Evolutionary conservation across 2,329 filamentous ascomycete genomes (phyloP).

Genomic region (Ophiostoma novo-ulmi): DNA sequence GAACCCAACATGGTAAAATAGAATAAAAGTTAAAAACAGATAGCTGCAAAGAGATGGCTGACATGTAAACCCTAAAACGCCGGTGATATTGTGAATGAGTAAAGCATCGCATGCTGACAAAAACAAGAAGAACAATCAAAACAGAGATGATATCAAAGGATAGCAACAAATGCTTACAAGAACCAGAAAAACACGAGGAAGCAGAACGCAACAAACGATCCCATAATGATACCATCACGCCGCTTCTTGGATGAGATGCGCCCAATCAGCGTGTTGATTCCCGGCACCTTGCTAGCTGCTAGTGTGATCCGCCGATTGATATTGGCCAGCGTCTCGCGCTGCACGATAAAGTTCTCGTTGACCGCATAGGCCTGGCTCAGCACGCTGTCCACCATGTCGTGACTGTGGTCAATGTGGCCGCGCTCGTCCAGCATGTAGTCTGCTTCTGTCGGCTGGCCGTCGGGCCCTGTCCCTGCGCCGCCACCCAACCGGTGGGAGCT

Average conservation of each 20-base stretch:
- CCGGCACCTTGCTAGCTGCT: slow-evolving; percentile 85
- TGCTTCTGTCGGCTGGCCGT: slow-evolving; percentile 72
- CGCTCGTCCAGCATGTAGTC: slow-evolving; percentile 97
- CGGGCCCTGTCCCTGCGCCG: slow-evolving; percentile 61
- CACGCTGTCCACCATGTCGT: slow-evolving; percentile 83
- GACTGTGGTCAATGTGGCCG: slow-evolving; percentile 76
- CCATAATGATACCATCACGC: slow-evolving; percentile 90
- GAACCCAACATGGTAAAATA: background rate
- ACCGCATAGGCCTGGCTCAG: slow-evolving; percentile 94
- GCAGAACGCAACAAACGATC: slow-evolving; percentile 84
- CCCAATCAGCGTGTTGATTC: slow-evolving; percentile 84
- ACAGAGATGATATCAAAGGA: background rate
- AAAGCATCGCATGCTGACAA: background rate
- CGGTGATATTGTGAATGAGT: slow-evolving; percentile 1
- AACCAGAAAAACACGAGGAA: slow-evolving; percentile 82
- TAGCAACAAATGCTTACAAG: slow-evolving; percentile 40
- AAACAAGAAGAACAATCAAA: background rate
- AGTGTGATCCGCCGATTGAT: slow-evolving; percentile 87
- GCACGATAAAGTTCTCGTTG: slow-evolving; percentile 81
- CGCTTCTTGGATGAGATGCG: slow-evolving; percentile 93
- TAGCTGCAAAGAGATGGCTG: background rate
- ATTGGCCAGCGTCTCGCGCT: slow-evolving; percentile 80
- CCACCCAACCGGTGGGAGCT: slow-evolving; percentile 81
- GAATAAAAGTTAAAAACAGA: background rate
- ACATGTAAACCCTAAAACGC: background rate